Evolutionary conservation across 805 yeast species (phyloP), one percentile per base, ranked within the genome.

Genomic region (Kuraishia molischiana): DNA sequence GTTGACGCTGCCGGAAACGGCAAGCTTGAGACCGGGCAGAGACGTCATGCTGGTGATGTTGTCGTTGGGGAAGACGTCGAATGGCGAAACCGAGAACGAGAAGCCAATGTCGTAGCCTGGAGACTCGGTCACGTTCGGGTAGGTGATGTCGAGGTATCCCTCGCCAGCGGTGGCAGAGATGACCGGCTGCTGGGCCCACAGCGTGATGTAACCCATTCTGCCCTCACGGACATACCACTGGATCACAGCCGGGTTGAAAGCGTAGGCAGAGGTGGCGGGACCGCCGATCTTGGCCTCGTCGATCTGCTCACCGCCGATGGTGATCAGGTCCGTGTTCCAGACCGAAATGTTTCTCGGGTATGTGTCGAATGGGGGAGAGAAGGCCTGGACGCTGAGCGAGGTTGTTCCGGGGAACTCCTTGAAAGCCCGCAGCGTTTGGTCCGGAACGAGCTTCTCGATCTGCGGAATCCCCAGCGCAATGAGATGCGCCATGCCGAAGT

Each of bases 191-290:
- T 36, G 39, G 5, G 44, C 35, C 15, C 34, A 34, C 11, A 41
- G 34, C 15, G 26, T 41, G 34, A 41, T 41, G 39, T 39, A 41
- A 15, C 44, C 44, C 24, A 38, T 41, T 41, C 44, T 41, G 34
- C 42, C 42, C 18, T 41, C 44, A 15, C 44, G 32, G n/a, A 41
- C 42, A 30, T 33, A 41, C 44, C 44, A 41, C 34, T 41, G 42
- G 31, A 41, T 41, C 13, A 41, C 40, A 33, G 42, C 44, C 11
- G 44, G 44, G 21, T 41, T 39, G 26, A 32, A 41, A 14, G 44
- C 37, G 14, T 26, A 14, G n/a, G 34, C 17, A 19, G 42, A 39
- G 24, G 34, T 36, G 32, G 44, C 44, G 30, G 44, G 44, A 22
- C 44, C 44, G 36, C 44, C 44, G 31, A 41, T 41, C 18, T 36